Evolutionary conservation across 257 asterid genomes (phyloP).

Genomic region (Phtheirospermum japonicum): DNA sequence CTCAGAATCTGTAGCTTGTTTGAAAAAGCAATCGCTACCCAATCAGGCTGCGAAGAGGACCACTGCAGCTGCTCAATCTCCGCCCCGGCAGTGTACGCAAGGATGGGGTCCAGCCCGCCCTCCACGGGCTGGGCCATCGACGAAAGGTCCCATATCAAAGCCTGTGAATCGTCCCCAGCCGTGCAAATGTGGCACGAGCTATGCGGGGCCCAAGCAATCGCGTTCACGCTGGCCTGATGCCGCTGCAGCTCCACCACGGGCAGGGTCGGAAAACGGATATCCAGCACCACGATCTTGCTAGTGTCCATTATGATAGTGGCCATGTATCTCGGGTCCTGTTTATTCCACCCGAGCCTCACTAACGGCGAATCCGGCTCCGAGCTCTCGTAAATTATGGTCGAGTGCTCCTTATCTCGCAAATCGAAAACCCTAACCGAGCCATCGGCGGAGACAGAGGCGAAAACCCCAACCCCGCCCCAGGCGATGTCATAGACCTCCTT

Average conservation of each 20-base stretch:
- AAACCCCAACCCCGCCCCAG: constrained; percentile 98
- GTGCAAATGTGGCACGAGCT: constrained; percentile 98
- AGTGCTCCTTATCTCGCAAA: constrained; percentile 94
- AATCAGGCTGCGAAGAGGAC: constrained; percentile 96
- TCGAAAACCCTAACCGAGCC: constrained; percentile 98
- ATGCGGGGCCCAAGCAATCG: constrained; percentile 98
- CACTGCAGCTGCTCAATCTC: constrained; percentile 98
- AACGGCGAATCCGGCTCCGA: constrained; percentile 91
- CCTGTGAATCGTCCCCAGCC: constrained; percentile 97
- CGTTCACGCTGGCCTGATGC: constrained; percentile 95
- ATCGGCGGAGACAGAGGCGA: constrained; percentile 93
- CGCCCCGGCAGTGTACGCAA: constrained; percentile 94
- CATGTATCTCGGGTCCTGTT: constrained; percentile 98
- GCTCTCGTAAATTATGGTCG: constrained; percentile 91
- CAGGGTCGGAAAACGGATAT: constrained; percentile 81
- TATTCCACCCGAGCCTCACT: constrained; percentile 93
- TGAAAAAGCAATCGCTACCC: constrained; percentile 96
- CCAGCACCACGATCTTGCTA: constrained; percentile 88
- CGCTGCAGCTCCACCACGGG: constrained; percentile 96
- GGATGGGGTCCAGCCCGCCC: constrained; percentile 92
- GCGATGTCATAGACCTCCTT: constrained; percentile 98
- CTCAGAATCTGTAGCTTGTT: constrained; percentile 97
- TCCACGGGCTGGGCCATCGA: constrained; percentile 93
- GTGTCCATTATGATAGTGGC: constrained; percentile 96
- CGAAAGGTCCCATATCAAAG: constrained; percentile 93